Base-by-base conservation (phyloP, 169 alveolate genomes). In the Cryptosporidium parvum region DNA sequence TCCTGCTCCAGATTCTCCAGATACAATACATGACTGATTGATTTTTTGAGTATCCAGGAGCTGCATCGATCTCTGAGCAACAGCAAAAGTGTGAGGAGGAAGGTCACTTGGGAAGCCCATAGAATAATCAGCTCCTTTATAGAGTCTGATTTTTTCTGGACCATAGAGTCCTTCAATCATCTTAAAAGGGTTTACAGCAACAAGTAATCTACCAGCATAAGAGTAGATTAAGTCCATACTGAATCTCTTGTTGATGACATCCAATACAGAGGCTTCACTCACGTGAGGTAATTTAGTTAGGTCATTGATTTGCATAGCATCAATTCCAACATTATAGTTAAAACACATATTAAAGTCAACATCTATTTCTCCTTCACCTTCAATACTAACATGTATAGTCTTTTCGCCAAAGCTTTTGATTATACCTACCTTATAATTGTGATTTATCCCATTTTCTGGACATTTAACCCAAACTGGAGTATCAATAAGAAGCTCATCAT, bases 1-100 rank as follows among this genome's bases (percentile, higher is more conserved):
- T 10, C 99, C 99, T 10, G 99, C 99, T 0, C 99, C 99, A 67
- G 99, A 96, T 91, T 99, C 99, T 0, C 99, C 99, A n/a, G 99
- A 96, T 70, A 99, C 98, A 52, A 99, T 97, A 37, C 99, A 96
- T 21, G 99, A 96, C 85, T 99, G 99, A 69, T 95, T 92, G 39
- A 71, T 85, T 65, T 92, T 92, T 21, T 94, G 94, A 58, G 92
- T 85, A 8, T 92, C 84, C 52, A 95, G 85, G 23, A 96, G 94
- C 52, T 93, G 93, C 75, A 94, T 80, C 26, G 97, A 96, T 86
- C 95, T 93, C 84, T 95, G 96, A 14, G 96, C 97, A 31, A 95
- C 94, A 29, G 97, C 96, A 85, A 93, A 95, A 8, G 96, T 93
- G 85, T 95, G 97, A 75, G 97, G 97, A 31, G 95, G 94, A 61